These are phyloP conservation scores for Solanum hybrid DNA, from an alignment of 305 asterid genomes.

Conservation along the genomic window DNA sequence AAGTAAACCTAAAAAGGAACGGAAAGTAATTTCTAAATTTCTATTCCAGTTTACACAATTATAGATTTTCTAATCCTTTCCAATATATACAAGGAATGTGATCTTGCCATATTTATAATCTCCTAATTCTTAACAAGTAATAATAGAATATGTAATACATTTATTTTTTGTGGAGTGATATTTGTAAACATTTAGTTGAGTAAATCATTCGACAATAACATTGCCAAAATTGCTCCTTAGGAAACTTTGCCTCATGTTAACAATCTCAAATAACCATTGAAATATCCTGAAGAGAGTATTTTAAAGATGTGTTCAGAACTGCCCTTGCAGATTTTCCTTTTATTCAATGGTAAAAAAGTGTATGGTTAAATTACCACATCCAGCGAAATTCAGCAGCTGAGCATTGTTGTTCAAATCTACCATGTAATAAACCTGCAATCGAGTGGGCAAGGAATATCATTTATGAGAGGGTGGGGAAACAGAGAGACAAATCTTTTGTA, in stretches of 20 bases:
- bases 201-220: background rate
- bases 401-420: constrained; percentile 58
- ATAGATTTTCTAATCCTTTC: background rate
- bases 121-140: background rate
- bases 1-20: background rate
- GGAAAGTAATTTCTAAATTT: background rate
- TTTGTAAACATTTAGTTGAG: background rate
- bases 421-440: constrained; percentile 84
- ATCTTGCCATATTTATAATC: background rate
- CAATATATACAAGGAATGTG: background rate
- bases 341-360: background rate
- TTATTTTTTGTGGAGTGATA: background rate
- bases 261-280: background rate
- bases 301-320: background rate
- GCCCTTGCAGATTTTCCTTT: background rate
- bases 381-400: constrained; percentile 78
- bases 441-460: background rate
- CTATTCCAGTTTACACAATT: background rate
- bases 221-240: background rate
- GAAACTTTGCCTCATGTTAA: background rate
- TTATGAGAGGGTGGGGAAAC: background rate
- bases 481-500: background rate
- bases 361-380: constrained; percentile 59
- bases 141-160: background rate
- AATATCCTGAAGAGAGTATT: background rate